A percentile compares a stretch with the other conserved stretches of the same genome.
These are phyloP conservation scores for Fallopia convolvulus DNA, from an alignment of 148 eudicot genomes.

Conservation along the genomic window DNA sequence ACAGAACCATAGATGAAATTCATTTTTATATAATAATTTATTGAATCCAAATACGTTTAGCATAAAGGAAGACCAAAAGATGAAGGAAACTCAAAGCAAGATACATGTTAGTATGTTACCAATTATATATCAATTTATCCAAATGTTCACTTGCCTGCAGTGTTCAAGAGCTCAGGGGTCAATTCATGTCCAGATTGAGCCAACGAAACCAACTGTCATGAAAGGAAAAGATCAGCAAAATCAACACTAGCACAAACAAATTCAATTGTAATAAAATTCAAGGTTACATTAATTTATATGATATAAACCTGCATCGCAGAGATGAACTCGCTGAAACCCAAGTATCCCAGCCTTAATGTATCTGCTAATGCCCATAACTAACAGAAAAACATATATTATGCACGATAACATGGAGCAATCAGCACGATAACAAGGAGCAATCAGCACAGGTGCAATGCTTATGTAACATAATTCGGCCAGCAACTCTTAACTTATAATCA, in stretches of 20 bases:
- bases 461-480: not conserved
- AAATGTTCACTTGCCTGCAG: constrained; percentile 22
- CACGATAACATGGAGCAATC: not conserved
- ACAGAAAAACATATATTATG: not conserved
- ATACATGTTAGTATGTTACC: not conserved
- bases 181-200: constrained; percentile 76
- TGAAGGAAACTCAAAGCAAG: not conserved
- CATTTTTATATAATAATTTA: not conserved
- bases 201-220: constrained; percentile 52
- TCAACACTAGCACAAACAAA: constrained; percentile 6
- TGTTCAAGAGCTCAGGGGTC: constrained; percentile 40
- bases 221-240: not conserved
- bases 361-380: constrained; percentile 91
- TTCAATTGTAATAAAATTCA: not conserved
- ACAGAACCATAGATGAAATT: not conserved
- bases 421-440: not conserved
- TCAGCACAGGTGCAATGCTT: not conserved
- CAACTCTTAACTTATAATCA: no score
- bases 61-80: not conserved
- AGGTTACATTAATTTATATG: not conserved
- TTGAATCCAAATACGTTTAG: not conserved
- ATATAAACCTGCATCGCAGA: constrained; percentile 78
- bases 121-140: not conserved
- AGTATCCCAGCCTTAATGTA: constrained; percentile 64
- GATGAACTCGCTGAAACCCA: constrained; percentile 66